Base-by-base conservation (phyloP, 2,329 filamentous ascomycete genomes). In the Venturia aucupariae region DNA sequence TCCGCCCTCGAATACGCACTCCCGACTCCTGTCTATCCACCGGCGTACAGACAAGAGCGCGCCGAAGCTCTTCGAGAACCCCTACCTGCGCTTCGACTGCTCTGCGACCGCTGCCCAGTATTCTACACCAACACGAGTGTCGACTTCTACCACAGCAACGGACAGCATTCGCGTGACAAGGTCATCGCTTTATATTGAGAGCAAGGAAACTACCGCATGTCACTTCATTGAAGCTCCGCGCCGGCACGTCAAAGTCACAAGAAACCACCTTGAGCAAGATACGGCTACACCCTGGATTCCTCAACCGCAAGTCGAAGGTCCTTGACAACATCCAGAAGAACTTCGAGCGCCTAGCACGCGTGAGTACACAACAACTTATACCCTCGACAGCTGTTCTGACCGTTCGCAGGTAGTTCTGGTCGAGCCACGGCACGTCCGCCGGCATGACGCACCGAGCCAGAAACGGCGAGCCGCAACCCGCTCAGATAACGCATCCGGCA, bases 391-490 rank as follows among this genome's bases (percentile, higher is more conserved):
- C 19, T 19, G 19, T n/a, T 57, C 51, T 57, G 30, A 57, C 27
- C 27, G 27, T 57, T 32, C 17, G 17, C 19, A 38, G 27, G 27
- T 22, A 57, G 15, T 22, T 57, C 30, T 57, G 51, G 19, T 54
- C 48, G 24, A 54, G 48, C 48, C 24, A 54, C 48, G 48, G 48
- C 48, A 60, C 32, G 39, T 44, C 35, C 69, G 72, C 71, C 68
- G 71, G 74, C 66, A 73, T 75, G 62, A 76, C 75, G 66, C 75
- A 75, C 69, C 74, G 76, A 68, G 75, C 75, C 70, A 76, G 75
- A 69, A 74, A 76, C 67, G 75, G 74, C 66, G 77, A 77, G 65
- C 75, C 77, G 60, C 77, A 73, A 71, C 74, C 73, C 46, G 74
- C 70, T 68, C 74, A 77, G 65, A 75, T 73, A 76, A 5, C 27